Evolutionary conservation across 148 eudicot genomes (phyloP), one percentile per base, ranked within the genome.

Genomic region (Tetragonia tetragonoides): DNA sequence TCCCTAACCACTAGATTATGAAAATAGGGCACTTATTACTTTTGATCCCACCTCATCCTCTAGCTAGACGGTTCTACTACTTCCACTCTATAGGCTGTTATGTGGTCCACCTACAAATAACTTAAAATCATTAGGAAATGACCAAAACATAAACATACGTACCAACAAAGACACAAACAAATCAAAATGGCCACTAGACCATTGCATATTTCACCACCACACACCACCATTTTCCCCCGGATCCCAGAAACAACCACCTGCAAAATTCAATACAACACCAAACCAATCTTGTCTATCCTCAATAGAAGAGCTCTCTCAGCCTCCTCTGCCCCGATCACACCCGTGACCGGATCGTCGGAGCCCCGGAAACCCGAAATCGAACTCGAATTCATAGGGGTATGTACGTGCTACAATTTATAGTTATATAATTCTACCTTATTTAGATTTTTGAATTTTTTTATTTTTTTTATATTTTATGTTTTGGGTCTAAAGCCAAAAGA

Each of bases 331-430:
- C 15, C 80, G 28, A 81, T 63, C 66, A 82, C 97, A 20, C 74
- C 82, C 61, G 86, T 81, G 56, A 14, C 93, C 20, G 20, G 86
- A 11, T 67, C 88, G 6, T 72, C 83, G 49, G 75, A 81, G 41
- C 49, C 85, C 38, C 70, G 62, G 0, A 82, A 84, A 23, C 91
- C 94, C 44, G 85, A 87, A 81, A 94, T 94, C 15, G 93, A 94
- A 86, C 93, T 94, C 65, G 87, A 94, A 71, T 94, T 94, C 72
- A 42, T 94, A 28, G 98, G 94, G 88, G 98, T 94, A 85, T 2
- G 66, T 76, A 46, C 16, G 12, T 28, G 20, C 16, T 41, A 24
- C 8, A 34, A 42, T 40, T 56, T 3, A 21, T 10, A 54, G 4
- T 39, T 7, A 20, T 7, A 38, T 0, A 6, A 38, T 57, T 73